Conservation (phyloP, 1,284 basidiomycete species). For the Heterobasidion irregulare region DNA sequence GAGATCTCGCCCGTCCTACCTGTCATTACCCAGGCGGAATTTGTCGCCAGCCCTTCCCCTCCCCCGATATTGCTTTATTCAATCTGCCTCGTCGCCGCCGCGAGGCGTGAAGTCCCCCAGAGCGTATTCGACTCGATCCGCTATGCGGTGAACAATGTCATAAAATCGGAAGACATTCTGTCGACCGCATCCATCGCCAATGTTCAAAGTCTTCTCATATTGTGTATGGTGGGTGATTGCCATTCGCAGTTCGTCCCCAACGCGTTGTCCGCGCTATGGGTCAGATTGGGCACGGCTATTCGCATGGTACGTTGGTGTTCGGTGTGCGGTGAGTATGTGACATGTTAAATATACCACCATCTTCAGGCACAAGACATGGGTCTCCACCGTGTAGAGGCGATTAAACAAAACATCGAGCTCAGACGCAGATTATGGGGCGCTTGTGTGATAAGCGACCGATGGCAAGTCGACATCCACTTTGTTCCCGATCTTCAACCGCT, state of each 20-base stretch:
- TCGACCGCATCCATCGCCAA: constrained; percentile 83
- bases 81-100: constrained; percentile 87
- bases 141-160: constrained; percentile 76
- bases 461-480: constrained; percentile 38
- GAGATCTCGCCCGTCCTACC: constrained; percentile 83
- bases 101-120: constrained; percentile 77
- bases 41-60: constrained; percentile 66
- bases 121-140: constrained; percentile 80
- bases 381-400: constrained; percentile 78
- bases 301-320: constrained; percentile 61
- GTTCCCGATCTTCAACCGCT: neutral
- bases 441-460: constrained; percentile 87
- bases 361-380: constrained; percentile 85
- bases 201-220: constrained; percentile 82
- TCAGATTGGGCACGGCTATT: constrained; percentile 70
- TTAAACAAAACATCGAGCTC: constrained; percentile 73
- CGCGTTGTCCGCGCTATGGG: constrained; percentile 71
- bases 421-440: constrained; percentile 84
- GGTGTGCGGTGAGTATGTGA: neutral
- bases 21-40: constrained; percentile 81
- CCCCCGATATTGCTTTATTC: constrained; percentile 83
- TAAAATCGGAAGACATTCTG: constrained; percentile 86
- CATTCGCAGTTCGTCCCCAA: constrained; percentile 75
- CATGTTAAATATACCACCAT: constrained; percentile 8
- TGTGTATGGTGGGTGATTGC: constrained; percentile 74